Conservation (phyloP, 108 stramenopile genomes). For the Cylindrotheca fusiformis region DNA sequence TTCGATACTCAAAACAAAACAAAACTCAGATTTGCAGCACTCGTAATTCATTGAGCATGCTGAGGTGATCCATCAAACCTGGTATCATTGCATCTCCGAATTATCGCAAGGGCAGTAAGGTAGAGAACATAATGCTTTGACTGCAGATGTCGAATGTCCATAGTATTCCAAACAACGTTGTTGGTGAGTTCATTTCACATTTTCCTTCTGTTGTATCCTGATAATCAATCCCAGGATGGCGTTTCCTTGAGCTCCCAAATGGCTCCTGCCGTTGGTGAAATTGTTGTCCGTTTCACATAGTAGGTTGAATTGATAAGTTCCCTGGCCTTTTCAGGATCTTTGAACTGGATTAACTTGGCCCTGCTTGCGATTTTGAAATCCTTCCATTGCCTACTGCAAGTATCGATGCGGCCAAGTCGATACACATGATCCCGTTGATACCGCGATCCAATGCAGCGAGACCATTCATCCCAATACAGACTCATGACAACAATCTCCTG, state of each 20-base stretch:
- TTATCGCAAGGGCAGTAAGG: too few species aligned
- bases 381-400: constrained; percentile 60
- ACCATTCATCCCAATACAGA: constrained; percentile 71
- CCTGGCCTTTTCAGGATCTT: constrained; percentile 46
- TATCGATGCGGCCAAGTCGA: constrained; percentile 70
- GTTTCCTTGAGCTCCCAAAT: constrained; percentile 85
- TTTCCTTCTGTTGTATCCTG: neutral
- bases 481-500: too few species aligned
- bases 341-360: constrained; percentile 44
- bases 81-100: too few species aligned
- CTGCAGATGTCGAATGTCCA: too few species aligned
- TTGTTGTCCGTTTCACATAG: constrained; percentile 54
- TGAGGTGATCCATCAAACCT: too few species aligned
- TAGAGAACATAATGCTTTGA: too few species aligned
- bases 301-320: constrained; percentile 53
- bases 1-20: too few species aligned
- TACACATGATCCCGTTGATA: constrained; percentile 77
- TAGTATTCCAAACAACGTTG: neutral
- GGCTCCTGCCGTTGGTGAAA: constrained; percentile 75
- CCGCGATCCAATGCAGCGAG: constrained; percentile 60
- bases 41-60: too few species aligned
- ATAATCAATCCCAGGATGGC: constrained; percentile 56
- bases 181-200: neutral
- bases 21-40: too few species aligned
- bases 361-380: constrained; percentile 67